These are phyloP conservation scores for Coccomyxa subellipsoidea DNA, from an alignment of 163 green algal species.

Conservation along the genomic window DNA sequence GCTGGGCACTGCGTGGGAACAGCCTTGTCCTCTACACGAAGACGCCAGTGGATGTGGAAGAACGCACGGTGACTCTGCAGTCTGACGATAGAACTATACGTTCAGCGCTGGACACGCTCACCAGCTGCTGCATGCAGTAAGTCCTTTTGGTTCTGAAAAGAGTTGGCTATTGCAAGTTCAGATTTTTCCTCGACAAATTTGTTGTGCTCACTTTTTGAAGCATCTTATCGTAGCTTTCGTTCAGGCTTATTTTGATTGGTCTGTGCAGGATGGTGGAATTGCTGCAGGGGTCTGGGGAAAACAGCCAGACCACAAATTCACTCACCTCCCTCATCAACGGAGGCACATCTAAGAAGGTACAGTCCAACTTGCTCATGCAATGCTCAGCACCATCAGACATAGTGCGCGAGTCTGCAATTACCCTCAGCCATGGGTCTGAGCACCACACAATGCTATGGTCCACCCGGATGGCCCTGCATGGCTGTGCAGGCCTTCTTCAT, in stretches of 20 bases:
- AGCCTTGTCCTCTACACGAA: slow-evolving; percentile 79
- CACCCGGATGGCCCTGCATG: too few species aligned
- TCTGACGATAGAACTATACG: slow-evolving; percentile 64
- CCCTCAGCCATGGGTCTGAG: too few species aligned
- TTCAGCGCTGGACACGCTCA: slow-evolving; percentile 82
- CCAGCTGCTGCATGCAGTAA: slow-evolving; percentile 88
- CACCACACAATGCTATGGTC: too few species aligned
- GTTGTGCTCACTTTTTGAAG: too few species aligned
- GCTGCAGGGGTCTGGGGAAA: slow-evolving; percentile 63
- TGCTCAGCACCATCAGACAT: too few species aligned
- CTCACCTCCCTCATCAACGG: slow-evolving; percentile 58
- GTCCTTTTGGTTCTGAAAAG: slow-evolving; percentile 13
- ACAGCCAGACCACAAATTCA: slow-evolving; percentile 55
- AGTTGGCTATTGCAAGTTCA: neutral
- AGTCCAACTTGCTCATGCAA: too few species aligned
- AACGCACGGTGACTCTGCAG: slow-evolving; percentile 70
- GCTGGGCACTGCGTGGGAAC: slow-evolving; percentile 64
- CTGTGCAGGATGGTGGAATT: slow-evolving; percentile 71
- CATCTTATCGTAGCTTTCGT: neutral
- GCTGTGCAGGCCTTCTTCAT: too few species aligned
- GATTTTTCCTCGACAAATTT: too few species aligned
- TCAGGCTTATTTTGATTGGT: neutral
- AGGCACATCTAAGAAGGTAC: slow-evolving; percentile 27
- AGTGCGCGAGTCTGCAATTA: too few species aligned
- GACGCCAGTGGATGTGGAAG: slow-evolving; percentile 75